phyloP scores from a whole-genome alignment of 75 land plant species.

The Pinus albicaulis region DNA sequence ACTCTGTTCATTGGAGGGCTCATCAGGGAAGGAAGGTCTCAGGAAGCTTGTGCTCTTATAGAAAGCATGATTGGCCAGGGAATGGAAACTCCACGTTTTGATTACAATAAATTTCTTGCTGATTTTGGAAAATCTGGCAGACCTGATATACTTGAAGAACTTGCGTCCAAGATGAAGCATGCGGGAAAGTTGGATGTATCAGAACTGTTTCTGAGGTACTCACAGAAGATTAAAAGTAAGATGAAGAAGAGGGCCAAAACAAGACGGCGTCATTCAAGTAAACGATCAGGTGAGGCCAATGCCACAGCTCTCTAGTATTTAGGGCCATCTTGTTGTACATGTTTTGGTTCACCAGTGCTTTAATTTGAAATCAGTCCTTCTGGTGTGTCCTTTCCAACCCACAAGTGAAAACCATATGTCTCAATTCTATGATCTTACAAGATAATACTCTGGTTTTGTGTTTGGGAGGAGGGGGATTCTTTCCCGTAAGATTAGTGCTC shows the following conservation, averaged over 20 bases:
- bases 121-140: conserved; percentile 48
- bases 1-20: conserved; percentile 58
- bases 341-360: too few species aligned
- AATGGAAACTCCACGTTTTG: conserved; percentile 56
- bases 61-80: conserved; percentile 73
- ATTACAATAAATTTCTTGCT: conserved; percentile 50
- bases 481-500: too few species aligned
- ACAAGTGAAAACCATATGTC: too few species aligned
- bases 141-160: conserved; percentile 42
- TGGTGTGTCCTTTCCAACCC: too few species aligned
- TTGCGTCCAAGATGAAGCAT: conserved; percentile 54
- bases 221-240: conserved; percentile 41
- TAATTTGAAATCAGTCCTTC: too few species aligned
- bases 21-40: conserved; percentile 43
- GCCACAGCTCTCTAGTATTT: background rate
- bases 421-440: too few species aligned
- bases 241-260: conserved; percentile 16
- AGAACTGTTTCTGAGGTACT: conserved; percentile 33
- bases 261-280: background rate
- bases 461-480: too few species aligned
- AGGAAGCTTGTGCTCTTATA: conserved; percentile 48
- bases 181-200: conserved; percentile 46
- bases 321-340: background rate
- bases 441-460: too few species aligned
- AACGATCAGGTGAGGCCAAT: background rate